Percentiles rank a stretch among this genome's conserved stretches.
phyloP scores from a whole-genome alignment of 2,329 filamentous ascomycete genomes.

The Aplosporella prunicola region DNA sequence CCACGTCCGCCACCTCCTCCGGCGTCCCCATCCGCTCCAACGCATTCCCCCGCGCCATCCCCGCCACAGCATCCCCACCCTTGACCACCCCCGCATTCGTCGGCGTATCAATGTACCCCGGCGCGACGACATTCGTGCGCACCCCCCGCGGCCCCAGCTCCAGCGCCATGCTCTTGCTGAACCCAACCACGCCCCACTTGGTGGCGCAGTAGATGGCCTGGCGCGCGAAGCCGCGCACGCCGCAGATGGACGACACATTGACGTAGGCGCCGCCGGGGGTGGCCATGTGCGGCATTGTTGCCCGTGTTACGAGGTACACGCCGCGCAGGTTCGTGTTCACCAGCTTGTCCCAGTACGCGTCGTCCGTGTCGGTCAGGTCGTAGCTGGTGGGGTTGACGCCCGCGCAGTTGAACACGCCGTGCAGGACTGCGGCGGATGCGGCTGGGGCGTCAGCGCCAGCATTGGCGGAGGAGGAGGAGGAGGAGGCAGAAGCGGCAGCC shows the following conservation, averaged over 20 bases:
- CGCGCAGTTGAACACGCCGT: slow-evolving; percentile 95
- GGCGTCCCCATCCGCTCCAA: slow-evolving; percentile 35
- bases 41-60: slow-evolving; percentile 31
- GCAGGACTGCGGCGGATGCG: slow-evolving; percentile 82
- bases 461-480: too few relatives aligned
- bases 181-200: slow-evolving; percentile 71
- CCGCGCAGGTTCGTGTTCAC: slow-evolving; percentile 86
- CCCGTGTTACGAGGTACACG: slow-evolving; percentile 95
- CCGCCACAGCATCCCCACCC: slow-evolving; percentile 36
- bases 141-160: slow-evolving; percentile 9
- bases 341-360: slow-evolving; percentile 85
- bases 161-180: slow-evolving; percentile 45
- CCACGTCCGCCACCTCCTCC: slow-evolving; percentile 42
- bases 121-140: slow-evolving; percentile 9
- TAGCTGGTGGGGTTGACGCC: slow-evolving; percentile 85
- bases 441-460: slow-evolving; percentile 86
- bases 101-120: slow-evolving; percentile 38
- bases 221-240: slow-evolving; percentile 98
- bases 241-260: slow-evolving; percentile 93
- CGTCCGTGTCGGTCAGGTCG: slow-evolving; percentile 94
- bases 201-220: slow-evolving; percentile 90
- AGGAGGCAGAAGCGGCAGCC: too few relatives aligned
- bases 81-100: slow-evolving; percentile 42
- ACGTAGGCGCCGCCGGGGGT: slow-evolving; percentile 96
- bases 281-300: slow-evolving; percentile 93